These are phyloP conservation scores for Oryza coarctata DNA, from an alignment of 176 grass and related monocot genomes.

Conservation along the genomic window DNA sequence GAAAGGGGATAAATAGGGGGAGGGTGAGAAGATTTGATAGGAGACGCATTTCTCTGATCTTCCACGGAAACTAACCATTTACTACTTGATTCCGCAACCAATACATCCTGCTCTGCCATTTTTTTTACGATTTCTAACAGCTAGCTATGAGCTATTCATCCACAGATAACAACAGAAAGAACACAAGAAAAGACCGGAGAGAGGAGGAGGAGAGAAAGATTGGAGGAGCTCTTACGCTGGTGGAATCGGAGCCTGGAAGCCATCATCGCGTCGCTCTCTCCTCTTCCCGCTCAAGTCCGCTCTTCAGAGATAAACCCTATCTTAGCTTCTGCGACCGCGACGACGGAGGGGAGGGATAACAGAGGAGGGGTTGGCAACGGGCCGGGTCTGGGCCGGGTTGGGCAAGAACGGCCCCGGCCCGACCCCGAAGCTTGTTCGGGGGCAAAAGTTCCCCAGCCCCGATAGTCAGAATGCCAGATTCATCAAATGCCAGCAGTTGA, in stretches of 20 bases:
- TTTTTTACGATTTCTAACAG: neutral
- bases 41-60: neutral
- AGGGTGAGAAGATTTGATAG: neutral
- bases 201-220: neutral
- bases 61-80: neutral
- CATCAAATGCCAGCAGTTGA: neutral
- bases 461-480: neutral
- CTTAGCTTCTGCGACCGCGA: too few species aligned
- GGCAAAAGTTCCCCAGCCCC: too few species aligned
- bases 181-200: neutral
- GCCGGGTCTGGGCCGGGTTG: too few species aligned
- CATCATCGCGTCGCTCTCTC: constrained; percentile 7
- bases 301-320: neutral
- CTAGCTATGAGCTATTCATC: neutral
- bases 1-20: neutral
- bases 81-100: neutral
- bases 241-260: constrained; percentile 31
- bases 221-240: constrained; percentile 1
- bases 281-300: neutral
- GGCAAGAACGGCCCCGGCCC: too few species aligned
- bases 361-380: too few species aligned
- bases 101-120: neutral
- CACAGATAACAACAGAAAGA: neutral
- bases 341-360: too few species aligned
- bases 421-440: too few species aligned